phyloP scores from a whole-genome alignment of 805 yeast species.

The Schwanniomyces polymorphus region DNA sequence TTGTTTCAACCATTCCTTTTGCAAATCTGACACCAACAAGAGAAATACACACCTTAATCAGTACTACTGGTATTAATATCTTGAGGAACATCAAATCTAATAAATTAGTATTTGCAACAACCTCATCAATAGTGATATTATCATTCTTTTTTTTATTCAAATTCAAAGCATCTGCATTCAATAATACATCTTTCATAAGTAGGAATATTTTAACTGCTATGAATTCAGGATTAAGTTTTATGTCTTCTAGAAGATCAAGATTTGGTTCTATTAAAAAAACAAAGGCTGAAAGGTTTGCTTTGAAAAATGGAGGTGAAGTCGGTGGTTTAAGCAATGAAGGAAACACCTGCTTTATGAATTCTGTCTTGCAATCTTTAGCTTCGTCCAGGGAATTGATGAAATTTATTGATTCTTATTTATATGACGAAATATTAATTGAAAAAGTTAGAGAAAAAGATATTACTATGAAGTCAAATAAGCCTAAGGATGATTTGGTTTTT shows the following conservation, averaged over 20 bases:
- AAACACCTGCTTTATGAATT: slow-evolving; percentile 92
- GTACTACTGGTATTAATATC: neutral
- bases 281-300: slow-evolving; percentile 39
- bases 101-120: slow-evolving; percentile 8
- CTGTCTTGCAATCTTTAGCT: slow-evolving; percentile 81
- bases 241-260: slow-evolving; percentile 6
- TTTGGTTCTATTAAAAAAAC: slow-evolving; percentile 16
- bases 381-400: slow-evolving; percentile 61
- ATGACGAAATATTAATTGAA: slow-evolving; percentile 27
- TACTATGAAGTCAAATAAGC: slow-evolving; percentile 16
- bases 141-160: slow-evolving; percentile 5
- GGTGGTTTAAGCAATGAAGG: slow-evolving; percentile 92
- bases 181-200: slow-evolving; percentile 8
- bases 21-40: neutral
- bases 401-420: slow-evolving; percentile 50
- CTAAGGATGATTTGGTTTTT: slow-evolving; percentile 38
- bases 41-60: neutral
- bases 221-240: slow-evolving; percentile 14
- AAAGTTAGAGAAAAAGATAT: slow-evolving; percentile 10
- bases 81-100: neutral
- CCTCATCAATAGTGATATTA: slow-evolving; percentile 7
- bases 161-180: slow-evolving; percentile 1
- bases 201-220: slow-evolving; percentile 8
- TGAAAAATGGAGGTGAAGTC: slow-evolving; percentile 65
- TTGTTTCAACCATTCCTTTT: slow-evolving; percentile 1